A percentile compares a stretch with the other conserved stretches of the same genome.
These are phyloP conservation scores for Pharus latifolius DNA, from an alignment of 176 grass and related monocot genomes.

Conservation along the genomic window DNA sequence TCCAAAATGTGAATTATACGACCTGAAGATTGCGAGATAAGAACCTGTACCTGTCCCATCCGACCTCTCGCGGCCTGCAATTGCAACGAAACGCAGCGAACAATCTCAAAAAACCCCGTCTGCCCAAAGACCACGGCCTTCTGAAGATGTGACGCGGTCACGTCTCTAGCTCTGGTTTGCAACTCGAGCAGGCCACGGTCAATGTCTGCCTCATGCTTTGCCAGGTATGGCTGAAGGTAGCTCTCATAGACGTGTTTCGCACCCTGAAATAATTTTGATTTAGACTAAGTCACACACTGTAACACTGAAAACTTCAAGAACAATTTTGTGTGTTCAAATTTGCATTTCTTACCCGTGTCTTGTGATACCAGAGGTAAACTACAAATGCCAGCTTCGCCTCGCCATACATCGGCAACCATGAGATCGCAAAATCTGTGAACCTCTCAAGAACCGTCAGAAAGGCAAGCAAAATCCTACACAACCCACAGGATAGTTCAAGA, in stretches of 20 bases:
- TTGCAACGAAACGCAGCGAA: slow-evolving; percentile 14
- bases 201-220: slow-evolving; percentile 57
- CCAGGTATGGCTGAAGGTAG: slow-evolving; percentile 37
- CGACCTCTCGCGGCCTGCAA: slow-evolving; percentile 7
- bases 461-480: slow-evolving; percentile 55
- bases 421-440: slow-evolving; percentile 30
- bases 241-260: slow-evolving; percentile 44
- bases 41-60: slow-evolving; percentile 6
- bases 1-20: no score
- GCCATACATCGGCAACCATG: slow-evolving; percentile 76
- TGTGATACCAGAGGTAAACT: slow-evolving; percentile 68
- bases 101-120: slow-evolving; percentile 15
- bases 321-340: no score
- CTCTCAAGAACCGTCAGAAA: slow-evolving; percentile 41
- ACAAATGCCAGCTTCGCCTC: slow-evolving; percentile 58
- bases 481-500: background rate
- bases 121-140: slow-evolving; percentile 18
- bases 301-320: background rate
- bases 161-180: slow-evolving; percentile 29
- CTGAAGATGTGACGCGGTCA: slow-evolving; percentile 21
- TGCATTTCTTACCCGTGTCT: slow-evolving; percentile 24
- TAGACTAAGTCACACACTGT: background rate
- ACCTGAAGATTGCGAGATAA: no score
- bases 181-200: slow-evolving; percentile 43
- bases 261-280: slow-evolving; percentile 28